Evolutionary conservation across 2,329 filamentous ascomycete genomes (phyloP).

Genomic region (Penicillium sp.): DNA sequence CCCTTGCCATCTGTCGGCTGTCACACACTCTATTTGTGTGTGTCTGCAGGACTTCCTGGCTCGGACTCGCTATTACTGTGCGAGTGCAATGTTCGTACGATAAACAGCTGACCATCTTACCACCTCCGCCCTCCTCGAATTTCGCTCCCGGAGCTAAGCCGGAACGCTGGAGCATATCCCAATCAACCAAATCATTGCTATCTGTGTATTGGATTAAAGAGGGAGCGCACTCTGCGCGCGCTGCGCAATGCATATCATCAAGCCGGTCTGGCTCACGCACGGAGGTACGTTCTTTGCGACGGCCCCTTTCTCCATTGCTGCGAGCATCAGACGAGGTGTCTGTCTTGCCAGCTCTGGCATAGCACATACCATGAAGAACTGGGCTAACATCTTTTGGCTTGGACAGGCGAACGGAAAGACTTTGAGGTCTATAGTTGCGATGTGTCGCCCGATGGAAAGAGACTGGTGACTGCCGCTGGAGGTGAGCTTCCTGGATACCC

Average conservation of each 20-base stretch:
- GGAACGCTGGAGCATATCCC: neutral
- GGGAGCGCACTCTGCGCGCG: slow-evolving; percentile 7
- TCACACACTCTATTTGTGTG: neutral
- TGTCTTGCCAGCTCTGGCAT: slow-evolving; percentile 1
- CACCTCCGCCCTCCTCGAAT: neutral
- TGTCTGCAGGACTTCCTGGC: neutral
- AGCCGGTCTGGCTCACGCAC: slow-evolving; percentile 93
- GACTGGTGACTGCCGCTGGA: slow-evolving; percentile 90
- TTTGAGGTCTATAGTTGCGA: slow-evolving; percentile 99
- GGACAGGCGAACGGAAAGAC: slow-evolving; percentile 86
- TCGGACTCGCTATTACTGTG: neutral
- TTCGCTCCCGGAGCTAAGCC: neutral
- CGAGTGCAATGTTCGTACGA: slow-evolving; percentile 32
- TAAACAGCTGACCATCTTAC: slow-evolving; percentile 8
- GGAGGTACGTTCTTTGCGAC: slow-evolving; percentile 59
- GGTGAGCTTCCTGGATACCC: slow-evolving; percentile 53
- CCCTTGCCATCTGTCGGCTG: neutral
- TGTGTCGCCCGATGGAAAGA: slow-evolving; percentile 88
- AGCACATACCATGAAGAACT: neutral
- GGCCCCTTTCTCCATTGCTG: neutral
- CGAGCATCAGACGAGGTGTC: neutral
- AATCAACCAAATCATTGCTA: neutral
- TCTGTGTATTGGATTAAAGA: neutral
- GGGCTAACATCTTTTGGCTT: slow-evolving; percentile 16
- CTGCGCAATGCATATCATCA: slow-evolving; percentile 74